Evolutionary conservation across 2,329 filamentous ascomycete genomes (phyloP).

Genomic region (Colletotrichum karsti): DNA sequence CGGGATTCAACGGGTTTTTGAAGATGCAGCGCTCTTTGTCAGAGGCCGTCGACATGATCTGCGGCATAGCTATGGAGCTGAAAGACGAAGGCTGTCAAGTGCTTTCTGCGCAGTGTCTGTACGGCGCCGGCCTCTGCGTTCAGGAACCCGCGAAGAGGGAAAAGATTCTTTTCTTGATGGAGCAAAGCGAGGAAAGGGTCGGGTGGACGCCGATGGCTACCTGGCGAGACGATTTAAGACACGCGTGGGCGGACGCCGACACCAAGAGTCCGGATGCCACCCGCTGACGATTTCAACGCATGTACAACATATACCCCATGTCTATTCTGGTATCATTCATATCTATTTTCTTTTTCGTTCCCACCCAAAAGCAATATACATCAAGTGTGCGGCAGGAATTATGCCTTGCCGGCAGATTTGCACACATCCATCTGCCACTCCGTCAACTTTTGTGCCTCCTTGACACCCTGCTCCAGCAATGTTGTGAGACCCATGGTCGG

Average conservation of each 20-base stretch:
- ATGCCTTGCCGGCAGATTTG: slow-evolving; percentile 53
- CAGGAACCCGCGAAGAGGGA: slow-evolving; percentile 44
- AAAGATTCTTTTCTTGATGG: slow-evolving; percentile 45
- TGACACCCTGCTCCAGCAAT: slow-evolving; percentile 54
- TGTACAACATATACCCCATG: not conserved
- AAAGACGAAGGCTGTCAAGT: slow-evolving; percentile 50
- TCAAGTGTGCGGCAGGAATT: not conserved
- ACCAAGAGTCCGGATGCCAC: slow-evolving; percentile 10
- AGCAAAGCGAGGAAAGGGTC: slow-evolving; percentile 43
- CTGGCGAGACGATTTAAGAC: slow-evolving; percentile 40
- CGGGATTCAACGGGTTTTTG: slow-evolving; percentile 51
- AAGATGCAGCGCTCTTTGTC: slow-evolving; percentile 37
- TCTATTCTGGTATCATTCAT: not conserved
- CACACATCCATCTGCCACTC: slow-evolving; percentile 59
- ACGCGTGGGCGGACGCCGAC: slow-evolving; percentile 38
- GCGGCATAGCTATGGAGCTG: slow-evolving; percentile 56
- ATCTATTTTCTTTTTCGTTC: not conserved
- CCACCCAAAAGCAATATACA: not conserved
- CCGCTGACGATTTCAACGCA: not conserved
- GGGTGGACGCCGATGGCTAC: slow-evolving; percentile 47
- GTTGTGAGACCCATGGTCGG: slow-evolving; percentile 42
- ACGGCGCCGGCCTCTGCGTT: slow-evolving; percentile 50
- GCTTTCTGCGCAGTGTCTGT: slow-evolving; percentile 53
- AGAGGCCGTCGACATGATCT: slow-evolving; percentile 43
- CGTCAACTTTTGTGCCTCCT: slow-evolving; percentile 48